Evolutionary conservation across 139 green algal genomes (phyloP).

Genomic region (Raphidocelis subcapitata): DNA sequence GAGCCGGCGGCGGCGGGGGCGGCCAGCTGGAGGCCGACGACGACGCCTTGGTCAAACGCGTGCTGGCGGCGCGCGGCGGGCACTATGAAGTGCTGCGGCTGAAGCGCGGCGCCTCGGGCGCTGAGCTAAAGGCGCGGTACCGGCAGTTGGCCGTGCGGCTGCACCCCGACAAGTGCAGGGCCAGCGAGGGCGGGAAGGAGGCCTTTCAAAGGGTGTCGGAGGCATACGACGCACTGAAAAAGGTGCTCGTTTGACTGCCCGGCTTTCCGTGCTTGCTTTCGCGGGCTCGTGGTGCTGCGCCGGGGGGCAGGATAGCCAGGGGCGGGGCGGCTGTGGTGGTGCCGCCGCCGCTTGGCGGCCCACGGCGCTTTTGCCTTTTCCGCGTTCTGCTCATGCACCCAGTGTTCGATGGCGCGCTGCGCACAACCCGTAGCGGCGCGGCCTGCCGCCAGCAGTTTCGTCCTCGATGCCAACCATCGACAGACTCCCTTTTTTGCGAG

Average conservation of each 20-base stretch:
- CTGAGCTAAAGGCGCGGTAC: constrained; percentile 42
- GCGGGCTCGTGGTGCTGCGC: too few species aligned
- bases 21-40: background rate
- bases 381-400: too few species aligned
- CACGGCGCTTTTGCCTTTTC: too few species aligned
- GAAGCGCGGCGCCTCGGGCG: constrained; percentile 8
- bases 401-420: too few species aligned
- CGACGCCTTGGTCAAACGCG: constrained; percentile 5
- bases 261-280: too few species aligned
- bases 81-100: constrained; percentile 29
- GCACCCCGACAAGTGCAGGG: constrained; percentile 56
- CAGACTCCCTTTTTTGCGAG: too few species aligned
- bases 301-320: too few species aligned
- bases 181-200: constrained; percentile 20
- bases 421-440: too few species aligned
- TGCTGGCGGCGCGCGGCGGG: constrained; percentile 5
- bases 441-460: too few species aligned
- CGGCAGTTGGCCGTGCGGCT: constrained; percentile 39
- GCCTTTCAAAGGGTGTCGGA: constrained; percentile 42
- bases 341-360: too few species aligned
- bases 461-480: too few species aligned
- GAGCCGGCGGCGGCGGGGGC: background rate
- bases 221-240: constrained; percentile 37
- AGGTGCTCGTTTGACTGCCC: background rate
- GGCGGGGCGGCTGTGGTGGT: too few species aligned